Evolutionary conservation across 129 eudicot genomes (phyloP), one percentile per base, ranked within the genome.

Genomic region (Centella asiatica): DNA sequence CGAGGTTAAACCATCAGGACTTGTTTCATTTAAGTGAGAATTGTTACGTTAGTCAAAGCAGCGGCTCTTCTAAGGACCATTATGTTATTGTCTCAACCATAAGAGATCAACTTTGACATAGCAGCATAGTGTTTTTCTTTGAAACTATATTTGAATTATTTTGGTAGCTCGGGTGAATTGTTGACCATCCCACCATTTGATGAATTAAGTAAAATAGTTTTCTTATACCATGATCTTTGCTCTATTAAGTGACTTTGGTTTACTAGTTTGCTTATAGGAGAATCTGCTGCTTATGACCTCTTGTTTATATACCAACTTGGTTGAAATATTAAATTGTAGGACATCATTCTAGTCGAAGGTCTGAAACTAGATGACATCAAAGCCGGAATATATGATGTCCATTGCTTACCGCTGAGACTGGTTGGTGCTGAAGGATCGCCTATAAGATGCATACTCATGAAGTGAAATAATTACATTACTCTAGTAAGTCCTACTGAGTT

Each of bases 391-490:
- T 89, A 89, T 62, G 70, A 60, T 68, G 88, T 89, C 44, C 95
- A 89, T 42, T 89, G 95, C 79, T 74, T 89, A 62, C 92, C 90
- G 15, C 52, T 89, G 33, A 71, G 95, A 67, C 69, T 89, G 70
- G 64, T 80, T 19, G 95, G 90, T 46, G 75, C 95, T 12, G 97
- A 89, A 76, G 97, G 95, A 42, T 85, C 92, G 33, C 97, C 95
- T 25, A 78, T 78, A 15, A 75, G 95, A 80, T 89, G 95, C 66
- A 85, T 89, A 64, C 95, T 83, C 32, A 78, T 89, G 22, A 80
- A 78, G 70, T 85, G 60, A 84, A 61, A 28, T 42, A 20, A 28
- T n/a, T n/a, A n/a, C n/a, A n/a, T n/a, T n/a, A n/a, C n/a, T n/a
- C n/a, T n/a, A n/a, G n/a, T n/a, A n/a, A n/a, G n/a, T n/a, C n/a